Evolutionary conservation across 2,329 filamentous ascomycete genomes (phyloP), one percentile per base, ranked within the genome.

Genomic region (Tympanopsis confertula): DNA sequence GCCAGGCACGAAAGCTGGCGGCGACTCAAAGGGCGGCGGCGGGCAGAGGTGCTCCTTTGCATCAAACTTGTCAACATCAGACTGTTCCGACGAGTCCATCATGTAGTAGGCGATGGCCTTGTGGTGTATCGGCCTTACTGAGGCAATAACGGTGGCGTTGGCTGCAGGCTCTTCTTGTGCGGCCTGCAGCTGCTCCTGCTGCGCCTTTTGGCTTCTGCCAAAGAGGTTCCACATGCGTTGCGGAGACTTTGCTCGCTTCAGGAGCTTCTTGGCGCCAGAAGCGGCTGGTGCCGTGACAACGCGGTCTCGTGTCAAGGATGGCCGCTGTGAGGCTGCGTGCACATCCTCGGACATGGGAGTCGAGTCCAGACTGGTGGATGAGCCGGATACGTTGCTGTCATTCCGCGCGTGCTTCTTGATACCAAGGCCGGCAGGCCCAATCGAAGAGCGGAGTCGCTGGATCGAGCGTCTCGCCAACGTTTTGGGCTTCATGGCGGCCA

Each of bases 141-240:
- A 62, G 2, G 67, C 65, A 1, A 65, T 50, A n/a, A 71, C 61
- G 2, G 56, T n/a, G 12, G 12, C 47, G 4, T 55, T 47, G 5
- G 55, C 50, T 18, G 62, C 58, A 4, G 57, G 49, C 13, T 51
- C 52, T 41, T 61, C 62, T 40, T 64, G 66, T 3, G 45, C 45
- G 45, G 48, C 37, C 3, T 42, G 45, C 4, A 52, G 50, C 3
- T 62, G 48, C 30, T 63, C 58, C 24, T 54, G 64, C 20, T 73
- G 68, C 0, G 69, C 69, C n/a, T n/a, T n/a, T n/a, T n/a, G n/a
- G n/a, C n/a, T n/a, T 35, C 73, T 64, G 36, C 74, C 66, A 45
- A 81, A 80, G 12, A 79, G 51, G 44, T 78, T 79, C 76, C 76
- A 81, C 45, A 70, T 77, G 5, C 69, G 65, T 18, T 52, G 51